Base-by-base conservation (phyloP, 768 basidiomycete genomes). In the Russula earlei region DNA sequence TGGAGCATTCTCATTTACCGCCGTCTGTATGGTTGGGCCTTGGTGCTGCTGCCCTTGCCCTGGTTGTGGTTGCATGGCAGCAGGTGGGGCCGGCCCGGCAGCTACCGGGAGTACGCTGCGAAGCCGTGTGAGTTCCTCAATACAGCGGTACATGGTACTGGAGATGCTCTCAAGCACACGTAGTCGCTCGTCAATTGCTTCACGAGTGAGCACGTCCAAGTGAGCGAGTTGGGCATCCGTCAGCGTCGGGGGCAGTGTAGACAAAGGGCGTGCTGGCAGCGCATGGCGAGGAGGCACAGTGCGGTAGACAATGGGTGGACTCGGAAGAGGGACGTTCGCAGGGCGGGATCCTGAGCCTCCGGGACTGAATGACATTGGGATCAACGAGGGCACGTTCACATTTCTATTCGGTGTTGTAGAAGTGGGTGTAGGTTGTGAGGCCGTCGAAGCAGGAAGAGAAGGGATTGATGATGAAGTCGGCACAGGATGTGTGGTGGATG, bases 161-260 rank as follows among this genome's bases (percentile, higher is more conserved):
- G 91, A 88, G 37, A 94, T 85, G 17, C 82, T 78, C 69, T 91
- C 84, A 36, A 97, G 71, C 37, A 91, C 77, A 41, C 82, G 76
- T 58, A 97, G 69, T 52, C 91, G 79, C 63, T 92, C 90, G 61
- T 93, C 89, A 47, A 96, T 86, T 6, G 86, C 85, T 61, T 88
- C 86, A 52, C 87, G 74, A 25, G 88, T 90, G 37, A 84, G 66
- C 25, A 64, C 71, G 60, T 91, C 87, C 69, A 91, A 70, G 19
- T 75, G 69, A 17, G 76, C 71, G 12, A 92, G 72, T 63, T 91
- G 86, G 38, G 79, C 78, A 15, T 82, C 80, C 5, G 76, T 81
- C 54, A 82, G 64, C 33, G 70, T 71, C 10, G 74, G 67, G 20
- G 82, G 81, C 29, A 80, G 67, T 19, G 60, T 49, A 10, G 50